Evolutionary conservation across 75 land plant genomes (phyloP), one percentile per base, ranked within the genome.

Genomic region (Pseudotsuga menziesii): DNA sequence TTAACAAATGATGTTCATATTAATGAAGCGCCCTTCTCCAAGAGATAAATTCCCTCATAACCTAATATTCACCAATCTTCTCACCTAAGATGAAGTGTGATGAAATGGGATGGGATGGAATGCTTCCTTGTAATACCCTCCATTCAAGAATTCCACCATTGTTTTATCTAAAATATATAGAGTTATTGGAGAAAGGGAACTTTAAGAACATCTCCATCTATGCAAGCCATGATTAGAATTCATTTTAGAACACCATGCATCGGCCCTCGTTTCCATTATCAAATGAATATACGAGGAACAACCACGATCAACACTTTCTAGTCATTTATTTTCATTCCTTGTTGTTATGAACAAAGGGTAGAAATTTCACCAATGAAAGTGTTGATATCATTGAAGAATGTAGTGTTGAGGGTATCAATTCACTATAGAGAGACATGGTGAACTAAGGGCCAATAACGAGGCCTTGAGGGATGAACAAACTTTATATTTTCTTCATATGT

Each of bases 291-390:
- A 80, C 32, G 6, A 56, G 76, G 55, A 80, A 78, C 52, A 82
- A 78, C 56, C 82, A 89, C 1, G 32, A 58, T 23, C 76, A 82
- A 0, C 80, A 82, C 54, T 91, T 91, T 82, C 86, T 84, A 58
- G 83, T 89, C 1, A 5, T 36, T 11, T 44, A 52, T 1, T 35
- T 85, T 14, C 88, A 86, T 0, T 81, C 0, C 63, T 89, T 23
- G 82, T 87, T 23, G 56, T 91, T 1, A 56, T 91, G 22, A 91
- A 86, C 0, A 72, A 79, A 91, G 61, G 93, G 91, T 61, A 91
- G 83, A 74, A 85, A 88, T 41, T 59, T 82, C 0, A 70, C 80
- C 17, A 12, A 80, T 5, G 88, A 89, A 77, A 87, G 73, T 3
- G 77, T 77, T 66, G 86, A 87, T 5, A 52, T 76, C 27, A 74